Evolutionary conservation across 768 basidiomycete species (phyloP), one percentile per base, ranked within the genome.

Genomic region (Boletus eberwhitei): DNA sequence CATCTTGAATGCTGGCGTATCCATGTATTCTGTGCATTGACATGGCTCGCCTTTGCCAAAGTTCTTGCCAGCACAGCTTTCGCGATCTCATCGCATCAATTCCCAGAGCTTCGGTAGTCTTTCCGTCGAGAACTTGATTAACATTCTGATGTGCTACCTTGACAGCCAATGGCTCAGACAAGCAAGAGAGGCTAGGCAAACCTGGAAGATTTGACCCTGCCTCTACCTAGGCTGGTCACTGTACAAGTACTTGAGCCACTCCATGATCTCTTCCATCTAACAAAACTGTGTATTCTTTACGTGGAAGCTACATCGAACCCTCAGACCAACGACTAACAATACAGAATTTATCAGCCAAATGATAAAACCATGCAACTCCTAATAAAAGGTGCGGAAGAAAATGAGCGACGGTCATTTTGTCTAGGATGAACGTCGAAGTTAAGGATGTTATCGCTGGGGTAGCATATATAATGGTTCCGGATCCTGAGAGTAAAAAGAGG

Each of bases 311-410:
- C 31, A 50, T 5, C n/a, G 29, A 29, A 45, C 19, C 22, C 11
- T 50, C 37, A 26, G 46, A 14, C 29, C 13, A 29, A 43, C 3
- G 1, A 39, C 51, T 69, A 67, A 7, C 1, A 31, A 67, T 71
- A 69, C 70, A 69, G 2, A 17, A 31, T 70, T 59, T 71, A 68
- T 24, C 39, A n/a, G 12, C 21, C 12, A 59, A 24, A 51, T 31
- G 19, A 61, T 63, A 68, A 62, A 71, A 21, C 44, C 46, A 52
- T 11, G 6, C 3, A 48, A 55, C 32, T 17, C 54, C 19, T 16
- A 14, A 39, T 26, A 44, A 21, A 9, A 44, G 35, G 35, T 12
- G 34, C 4, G 7, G n/a, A 41, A 42, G 9, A 45, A n/a, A 32
- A 44, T 22, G 52, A 55, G 50, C 40, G 1, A 46, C 17, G 53